Conservation (phyloP, 2,329 filamentous ascomycete species). For the Scolecobasidium constrictum region DNA sequence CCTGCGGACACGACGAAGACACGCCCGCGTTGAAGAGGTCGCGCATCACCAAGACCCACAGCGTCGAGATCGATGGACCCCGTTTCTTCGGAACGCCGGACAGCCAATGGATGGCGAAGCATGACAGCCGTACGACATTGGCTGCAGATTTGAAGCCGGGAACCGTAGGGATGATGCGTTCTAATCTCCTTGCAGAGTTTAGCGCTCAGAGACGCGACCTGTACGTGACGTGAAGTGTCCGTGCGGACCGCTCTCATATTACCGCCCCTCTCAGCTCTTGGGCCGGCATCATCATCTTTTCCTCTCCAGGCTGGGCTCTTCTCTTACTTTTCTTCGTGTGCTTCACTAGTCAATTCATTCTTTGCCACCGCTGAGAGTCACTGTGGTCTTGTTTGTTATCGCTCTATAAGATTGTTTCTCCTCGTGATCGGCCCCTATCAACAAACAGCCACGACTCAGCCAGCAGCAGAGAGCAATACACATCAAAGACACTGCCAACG, state of each 20-base stretch:
- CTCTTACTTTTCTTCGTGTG: neutral
- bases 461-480: neutral
- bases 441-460: neutral
- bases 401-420: neutral
- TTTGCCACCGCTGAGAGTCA: neutral
- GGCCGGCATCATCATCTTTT: neutral
- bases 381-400: neutral
- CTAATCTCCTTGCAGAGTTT: neutral
- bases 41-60: neutral
- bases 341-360: neutral
- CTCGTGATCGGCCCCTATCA: neutral
- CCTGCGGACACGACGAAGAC: conserved; percentile 1
- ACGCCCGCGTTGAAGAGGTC: conserved; percentile 1
- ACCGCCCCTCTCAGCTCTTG: neutral
- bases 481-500: neutral
- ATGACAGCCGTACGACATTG: neutral
- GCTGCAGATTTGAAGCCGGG: neutral
- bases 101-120: neutral
- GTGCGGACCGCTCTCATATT: neutral
- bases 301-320: neutral
- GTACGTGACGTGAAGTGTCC: neutral
- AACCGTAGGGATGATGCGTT: conserved; percentile 3
- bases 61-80: neutral
- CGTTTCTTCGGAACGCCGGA: neutral
- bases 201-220: neutral